Base-by-base conservation (phyloP, 1,284 basidiomycete genomes). In the Malassezia slooffiae region DNA sequence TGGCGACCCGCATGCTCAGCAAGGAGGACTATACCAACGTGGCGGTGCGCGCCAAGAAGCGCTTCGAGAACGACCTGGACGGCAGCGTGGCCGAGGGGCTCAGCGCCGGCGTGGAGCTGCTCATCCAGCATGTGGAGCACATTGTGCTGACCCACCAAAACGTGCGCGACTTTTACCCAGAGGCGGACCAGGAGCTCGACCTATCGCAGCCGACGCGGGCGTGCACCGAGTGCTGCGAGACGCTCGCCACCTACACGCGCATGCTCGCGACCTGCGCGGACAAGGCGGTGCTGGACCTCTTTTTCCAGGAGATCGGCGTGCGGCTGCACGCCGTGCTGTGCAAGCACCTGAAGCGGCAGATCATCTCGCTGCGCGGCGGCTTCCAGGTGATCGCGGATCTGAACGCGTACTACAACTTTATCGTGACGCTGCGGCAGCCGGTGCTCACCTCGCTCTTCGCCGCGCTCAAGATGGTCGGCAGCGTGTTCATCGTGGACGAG, bases 61-160 rank as follows among this genome's bases (percentile, higher is more conserved):
- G 80, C 11, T 96, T 96, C 55, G 93, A 97, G 69, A 82, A 85
- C 50, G 74, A 79, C 0, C 72, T 97, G 24, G 93, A 97, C 65
- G 90, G 96, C 55, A 82, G 80, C 21, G 91, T 97, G 6, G 91
- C 91, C 0, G 78, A 78, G 5, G 91, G 91, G 0, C 71, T 97
- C 56, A 96, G 95, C 61, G 84, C 88, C 0, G 89, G 89, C 2
- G 93, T 93, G 2, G 87, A 95, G 55, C 82, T 93, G 3, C 72
- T 97, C 39, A 95, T 97, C 88, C 85, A 83, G 57, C 88, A 96
- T 80, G 88, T 93, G 19, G 91, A 97, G 58, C 85, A 95, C 67
- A 84, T 91, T 52, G 83, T 97, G 54, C 72, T 79, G 34, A 83
- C 81, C 13, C 75, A 81, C 39, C 95, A 91, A 0, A 79, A 80